phyloP scores from a whole-genome alignment of 345 rosid genomes.

The Brassica carinata region DNA sequence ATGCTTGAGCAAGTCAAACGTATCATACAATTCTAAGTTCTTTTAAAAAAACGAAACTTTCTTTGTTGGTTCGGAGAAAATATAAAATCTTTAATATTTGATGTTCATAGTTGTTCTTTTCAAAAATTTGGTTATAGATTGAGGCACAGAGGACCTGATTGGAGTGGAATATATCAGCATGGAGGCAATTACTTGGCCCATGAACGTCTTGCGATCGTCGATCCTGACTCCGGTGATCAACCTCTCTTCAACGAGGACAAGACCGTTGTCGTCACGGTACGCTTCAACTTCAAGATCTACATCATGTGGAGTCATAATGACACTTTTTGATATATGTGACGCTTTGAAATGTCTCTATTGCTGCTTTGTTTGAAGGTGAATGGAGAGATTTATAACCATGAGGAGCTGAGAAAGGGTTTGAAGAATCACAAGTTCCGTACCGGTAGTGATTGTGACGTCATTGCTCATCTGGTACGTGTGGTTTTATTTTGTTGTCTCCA shows the following conservation, averaged over 20 bases:
- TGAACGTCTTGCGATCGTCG: slow-evolving; percentile 87
- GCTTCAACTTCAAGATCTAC: neutral
- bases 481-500: neutral
- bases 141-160: slow-evolving; percentile 99
- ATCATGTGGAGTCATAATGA: neutral
- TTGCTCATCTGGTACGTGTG: slow-evolving; percentile 80
- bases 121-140: slow-evolving; percentile 48
- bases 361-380: slow-evolving; percentile 53
- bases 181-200: slow-evolving; percentile 78
- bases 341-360: neutral
- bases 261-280: slow-evolving; percentile 77
- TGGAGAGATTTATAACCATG: slow-evolving; percentile 97
- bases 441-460: slow-evolving; percentile 91
- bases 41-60: neutral
- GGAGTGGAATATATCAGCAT: slow-evolving; percentile 90
- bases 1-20: slow-evolving; percentile 7
- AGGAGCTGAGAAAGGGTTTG: slow-evolving; percentile 63
- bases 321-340: neutral
- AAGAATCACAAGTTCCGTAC: slow-evolving; percentile 75
- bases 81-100: neutral
- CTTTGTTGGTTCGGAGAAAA: neutral
- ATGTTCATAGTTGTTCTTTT: neutral
- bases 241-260: slow-evolving; percentile 90
- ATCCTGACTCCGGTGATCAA: slow-evolving; percentile 96
- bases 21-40: neutral